Percentiles rank a stretch among this genome's conserved stretches.
Evolutionary conservation across 768 basidiomycete genomes (phyloP).

Genomic region (Rhodotorula sphaerocarpa): DNA sequence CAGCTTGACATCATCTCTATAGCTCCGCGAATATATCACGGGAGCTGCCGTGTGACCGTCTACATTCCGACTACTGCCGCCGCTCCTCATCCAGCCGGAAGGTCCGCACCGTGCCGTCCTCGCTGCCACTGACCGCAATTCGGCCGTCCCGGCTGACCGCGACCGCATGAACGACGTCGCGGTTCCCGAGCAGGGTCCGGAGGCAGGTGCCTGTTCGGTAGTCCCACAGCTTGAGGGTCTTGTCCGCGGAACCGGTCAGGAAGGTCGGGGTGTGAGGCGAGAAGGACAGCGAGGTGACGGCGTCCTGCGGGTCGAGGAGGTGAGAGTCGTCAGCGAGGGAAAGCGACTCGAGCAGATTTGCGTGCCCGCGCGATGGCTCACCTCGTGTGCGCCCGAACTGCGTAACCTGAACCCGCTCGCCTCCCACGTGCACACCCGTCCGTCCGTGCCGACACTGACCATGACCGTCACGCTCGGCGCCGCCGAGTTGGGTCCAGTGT

Average conservation of each 20-base stretch:
- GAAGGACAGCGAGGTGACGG: slow-evolving; percentile 68
- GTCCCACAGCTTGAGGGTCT: slow-evolving; percentile 84
- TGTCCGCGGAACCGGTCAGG: slow-evolving; percentile 78
- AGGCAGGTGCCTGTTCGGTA: slow-evolving; percentile 70
- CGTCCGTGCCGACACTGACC: slow-evolving; percentile 84
- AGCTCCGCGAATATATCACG: not conserved
- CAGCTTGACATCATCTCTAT: not conserved
- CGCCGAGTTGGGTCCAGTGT: slow-evolving; percentile 41
- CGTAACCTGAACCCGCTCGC: slow-evolving; percentile 74
- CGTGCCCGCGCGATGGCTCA: too few species aligned
- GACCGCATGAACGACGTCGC: slow-evolving; percentile 64
- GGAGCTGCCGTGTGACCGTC: not conserved
- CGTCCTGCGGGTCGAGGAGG: slow-evolving; percentile 53
- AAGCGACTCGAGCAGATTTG: too few species aligned
- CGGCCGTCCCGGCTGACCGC: slow-evolving; percentile 62
- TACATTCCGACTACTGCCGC: not conserved
- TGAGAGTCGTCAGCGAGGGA: not conserved
- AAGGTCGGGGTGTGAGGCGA: slow-evolving; percentile 65
- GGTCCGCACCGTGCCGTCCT: slow-evolving; percentile 79
- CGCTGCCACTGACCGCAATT: slow-evolving; percentile 74
- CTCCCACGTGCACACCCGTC: slow-evolving; percentile 92
- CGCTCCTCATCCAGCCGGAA: slow-evolving; percentile 48
- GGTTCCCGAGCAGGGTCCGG: slow-evolving; percentile 74
- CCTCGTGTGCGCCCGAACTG: slow-evolving; percentile 71
- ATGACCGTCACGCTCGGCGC: slow-evolving; percentile 51